Evolutionary conservation across 108 stramenopile species (phyloP).

Genomic region (Nitzschia putrida): DNA sequence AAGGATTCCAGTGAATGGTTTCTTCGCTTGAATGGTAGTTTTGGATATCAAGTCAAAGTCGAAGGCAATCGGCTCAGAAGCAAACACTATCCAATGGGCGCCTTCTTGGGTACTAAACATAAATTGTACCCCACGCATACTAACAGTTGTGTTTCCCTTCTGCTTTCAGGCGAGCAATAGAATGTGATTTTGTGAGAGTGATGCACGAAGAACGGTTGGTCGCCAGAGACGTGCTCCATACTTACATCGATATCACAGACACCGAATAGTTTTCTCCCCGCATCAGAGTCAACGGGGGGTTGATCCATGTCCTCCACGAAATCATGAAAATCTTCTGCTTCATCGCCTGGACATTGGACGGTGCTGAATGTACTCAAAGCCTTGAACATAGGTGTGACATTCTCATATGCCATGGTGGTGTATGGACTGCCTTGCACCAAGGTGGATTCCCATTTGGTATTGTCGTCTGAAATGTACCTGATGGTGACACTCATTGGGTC

Average conservation of each 20-base stretch:
- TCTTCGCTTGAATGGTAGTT: constrained; percentile 45
- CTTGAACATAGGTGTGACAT: constrained; percentile 55
- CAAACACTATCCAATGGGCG: constrained; percentile 74
- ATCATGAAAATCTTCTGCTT: constrained; percentile 33
- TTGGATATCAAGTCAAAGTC: constrained; percentile 45
- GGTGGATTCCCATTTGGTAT: constrained; percentile 65
- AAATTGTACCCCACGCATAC: constrained; percentile 78
- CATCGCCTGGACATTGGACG: constrained; percentile 61
- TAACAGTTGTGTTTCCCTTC: constrained; percentile 8
- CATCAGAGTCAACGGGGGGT: background rate
- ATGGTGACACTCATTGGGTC: constrained; percentile 81
- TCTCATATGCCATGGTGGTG: constrained; percentile 58
- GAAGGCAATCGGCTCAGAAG: constrained; percentile 74
- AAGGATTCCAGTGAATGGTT: constrained; percentile 61
- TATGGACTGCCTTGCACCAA: constrained; percentile 86
- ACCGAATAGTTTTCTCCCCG: constrained; percentile 30
- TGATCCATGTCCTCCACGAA: constrained; percentile 20
- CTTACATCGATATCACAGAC: constrained; percentile 43
- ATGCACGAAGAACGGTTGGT: too few relatives aligned
- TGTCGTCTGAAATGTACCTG: constrained; percentile 45
- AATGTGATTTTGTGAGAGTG: background rate
- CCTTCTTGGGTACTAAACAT: constrained; percentile 66
- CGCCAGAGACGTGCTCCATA: too few relatives aligned
- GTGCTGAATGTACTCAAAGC: constrained; percentile 68
- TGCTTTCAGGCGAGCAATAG: background rate